These are phyloP conservation scores for Bremia lactucae DNA, from an alignment of 352 stramenopile species.

Conservation along the genomic window DNA sequence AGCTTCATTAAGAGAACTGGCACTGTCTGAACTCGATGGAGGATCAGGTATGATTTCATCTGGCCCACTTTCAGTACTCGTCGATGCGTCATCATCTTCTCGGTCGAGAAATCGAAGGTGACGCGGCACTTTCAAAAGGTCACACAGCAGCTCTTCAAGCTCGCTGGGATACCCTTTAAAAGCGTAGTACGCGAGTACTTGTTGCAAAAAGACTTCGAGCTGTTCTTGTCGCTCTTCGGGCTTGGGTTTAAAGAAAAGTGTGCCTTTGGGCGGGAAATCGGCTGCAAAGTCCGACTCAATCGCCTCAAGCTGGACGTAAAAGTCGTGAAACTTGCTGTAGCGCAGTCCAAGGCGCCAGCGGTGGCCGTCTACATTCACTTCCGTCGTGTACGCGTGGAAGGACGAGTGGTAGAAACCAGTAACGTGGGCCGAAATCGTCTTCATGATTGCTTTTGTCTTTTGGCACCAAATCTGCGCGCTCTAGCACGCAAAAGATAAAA, in stretches of 20 bases:
- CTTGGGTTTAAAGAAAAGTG: slow-evolving; percentile 52
- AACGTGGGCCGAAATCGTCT: slow-evolving; percentile 29
- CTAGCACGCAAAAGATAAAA: slow-evolving; percentile 11
- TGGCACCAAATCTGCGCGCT: not conserved
- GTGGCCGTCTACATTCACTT: slow-evolving; percentile 31
- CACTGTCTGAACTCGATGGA: slow-evolving; percentile 4
- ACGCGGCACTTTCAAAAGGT: slow-evolving; percentile 43
- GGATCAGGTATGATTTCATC: slow-evolving; percentile 20
- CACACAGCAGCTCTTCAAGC: slow-evolving; percentile 34
- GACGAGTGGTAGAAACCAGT: slow-evolving; percentile 34
- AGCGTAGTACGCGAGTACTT: slow-evolving; percentile 31
- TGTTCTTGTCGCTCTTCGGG: slow-evolving; percentile 44
- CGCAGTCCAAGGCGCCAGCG: slow-evolving; percentile 39
- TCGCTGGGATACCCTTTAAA: slow-evolving; percentile 17
- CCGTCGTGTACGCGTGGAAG: slow-evolving; percentile 49
- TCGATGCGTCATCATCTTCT: slow-evolving; percentile 24
- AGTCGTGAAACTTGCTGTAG: slow-evolving; percentile 57
- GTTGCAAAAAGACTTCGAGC: slow-evolving; percentile 52
- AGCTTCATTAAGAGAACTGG: not conserved
- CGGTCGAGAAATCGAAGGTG: slow-evolving; percentile 20
- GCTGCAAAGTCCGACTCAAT: slow-evolving; percentile 34
- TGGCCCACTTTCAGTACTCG: slow-evolving; percentile 25
- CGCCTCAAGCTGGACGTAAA: slow-evolving; percentile 38
- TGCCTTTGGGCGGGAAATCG: slow-evolving; percentile 52
- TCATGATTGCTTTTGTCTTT: slow-evolving; percentile 9